Conservation (phyloP, 2,329 filamentous ascomycete species). For the Aschersonia sp. region DNA sequence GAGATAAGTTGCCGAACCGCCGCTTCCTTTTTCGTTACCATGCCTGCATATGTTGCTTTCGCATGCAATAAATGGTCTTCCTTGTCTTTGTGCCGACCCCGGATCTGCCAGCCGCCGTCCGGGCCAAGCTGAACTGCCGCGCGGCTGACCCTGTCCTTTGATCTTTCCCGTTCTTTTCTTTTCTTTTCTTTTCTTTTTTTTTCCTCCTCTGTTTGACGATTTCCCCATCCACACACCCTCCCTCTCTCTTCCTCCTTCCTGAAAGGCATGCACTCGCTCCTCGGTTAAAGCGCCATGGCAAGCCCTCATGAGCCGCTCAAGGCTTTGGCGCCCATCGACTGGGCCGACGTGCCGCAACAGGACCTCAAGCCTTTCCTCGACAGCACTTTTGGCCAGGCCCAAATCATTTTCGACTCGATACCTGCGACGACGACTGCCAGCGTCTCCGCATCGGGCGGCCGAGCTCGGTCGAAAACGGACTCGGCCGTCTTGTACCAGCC, state of each 20-base stretch:
- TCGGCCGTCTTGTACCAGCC: constrained; percentile 35
- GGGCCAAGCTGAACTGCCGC: not conserved
- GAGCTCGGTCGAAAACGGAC: constrained; percentile 39
- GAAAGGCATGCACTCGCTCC: not conserved
- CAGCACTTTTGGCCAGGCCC: constrained; percentile 49
- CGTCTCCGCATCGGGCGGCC: constrained; percentile 23
- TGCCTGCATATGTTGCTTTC: not conserved
- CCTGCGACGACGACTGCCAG: constrained; percentile 31
- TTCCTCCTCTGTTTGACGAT: not conserved
- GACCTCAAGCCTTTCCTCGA: constrained; percentile 38
- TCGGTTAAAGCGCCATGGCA: constrained; percentile 25
- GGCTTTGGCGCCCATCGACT: constrained; percentile 39
- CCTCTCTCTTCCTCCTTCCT: not conserved
- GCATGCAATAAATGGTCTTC: not conserved
- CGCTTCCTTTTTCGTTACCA: no score
- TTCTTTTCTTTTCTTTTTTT: not conserved
- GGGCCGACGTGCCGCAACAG: constrained; percentile 29
- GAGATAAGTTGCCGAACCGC: not conserved
- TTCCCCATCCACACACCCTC: not conserved
- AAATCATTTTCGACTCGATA: constrained; percentile 63
- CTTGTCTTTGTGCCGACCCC: not conserved
- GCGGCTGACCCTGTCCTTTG: not conserved
- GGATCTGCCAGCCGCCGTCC: not conserved
- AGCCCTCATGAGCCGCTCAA: constrained; percentile 43
- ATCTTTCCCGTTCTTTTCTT: not conserved